Evolutionary conservation across 139 green algal genomes (phyloP).

Genomic region (Pseudopediastrum boryanum): DNA sequence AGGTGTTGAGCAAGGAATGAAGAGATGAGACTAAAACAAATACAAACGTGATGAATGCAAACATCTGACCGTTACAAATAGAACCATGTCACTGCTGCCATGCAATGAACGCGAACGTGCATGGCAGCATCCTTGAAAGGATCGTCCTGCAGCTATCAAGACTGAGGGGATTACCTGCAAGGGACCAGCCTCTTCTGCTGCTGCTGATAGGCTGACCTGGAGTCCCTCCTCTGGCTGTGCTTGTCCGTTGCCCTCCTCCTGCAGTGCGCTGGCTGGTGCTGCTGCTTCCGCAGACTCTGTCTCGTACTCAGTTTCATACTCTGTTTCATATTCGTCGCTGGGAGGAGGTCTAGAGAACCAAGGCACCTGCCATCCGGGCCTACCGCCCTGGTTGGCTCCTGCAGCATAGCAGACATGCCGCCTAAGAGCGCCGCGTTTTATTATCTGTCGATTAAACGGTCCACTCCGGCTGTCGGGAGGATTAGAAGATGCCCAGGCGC

Average conservation of each 20-base stretch:
- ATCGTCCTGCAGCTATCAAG: neutral
- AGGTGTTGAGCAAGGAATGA: no score
- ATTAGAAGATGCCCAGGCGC: no score
- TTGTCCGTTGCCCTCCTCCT: neutral
- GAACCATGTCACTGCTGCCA: no score
- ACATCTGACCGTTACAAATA: no score
- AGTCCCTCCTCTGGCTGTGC: neutral
- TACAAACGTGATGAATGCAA: no score
- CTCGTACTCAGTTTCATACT: slow-evolving; percentile 48
- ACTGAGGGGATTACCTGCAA: neutral
- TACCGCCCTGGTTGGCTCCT: no score
- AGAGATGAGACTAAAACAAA: no score
- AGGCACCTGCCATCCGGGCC: slow-evolving; percentile 5
- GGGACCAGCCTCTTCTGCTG: neutral
- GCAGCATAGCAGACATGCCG: no score
- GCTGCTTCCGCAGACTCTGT: slow-evolving; percentile 36
- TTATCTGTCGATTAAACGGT: no score
- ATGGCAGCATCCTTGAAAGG: neutral
- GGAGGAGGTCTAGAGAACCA: neutral
- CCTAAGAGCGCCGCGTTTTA: no score
- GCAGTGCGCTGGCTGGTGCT: neutral
- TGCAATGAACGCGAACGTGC: no score
- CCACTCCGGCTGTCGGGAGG: no score
- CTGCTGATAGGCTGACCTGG: neutral
- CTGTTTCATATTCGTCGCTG: slow-evolving; percentile 28